Conservation (phyloP, 305 asterid genomes). For the Euphrasia arctica region DNA sequence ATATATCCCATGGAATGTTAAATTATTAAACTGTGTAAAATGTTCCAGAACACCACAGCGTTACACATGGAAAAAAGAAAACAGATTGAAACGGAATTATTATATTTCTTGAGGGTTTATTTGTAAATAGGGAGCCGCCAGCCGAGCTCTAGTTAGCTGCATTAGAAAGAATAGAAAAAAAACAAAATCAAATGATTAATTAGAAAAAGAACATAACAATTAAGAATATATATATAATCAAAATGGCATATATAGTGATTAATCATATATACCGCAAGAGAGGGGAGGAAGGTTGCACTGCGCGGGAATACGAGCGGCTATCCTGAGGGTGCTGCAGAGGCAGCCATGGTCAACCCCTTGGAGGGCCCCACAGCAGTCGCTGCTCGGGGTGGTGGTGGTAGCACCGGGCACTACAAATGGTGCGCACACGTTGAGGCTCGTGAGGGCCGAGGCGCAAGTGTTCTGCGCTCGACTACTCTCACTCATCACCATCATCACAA, state of each 20-base stretch:
- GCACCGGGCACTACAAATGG: conserved; percentile 54
- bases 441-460: conserved; percentile 39
- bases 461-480: conserved; percentile 29
- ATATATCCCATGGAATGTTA: too few relatives aligned
- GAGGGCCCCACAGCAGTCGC: conserved; percentile 61
- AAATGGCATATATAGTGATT: too few relatives aligned
- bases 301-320: conserved; percentile 60
- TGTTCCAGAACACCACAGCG: too few relatives aligned
- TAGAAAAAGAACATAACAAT: neutral
- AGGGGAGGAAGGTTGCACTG: conserved; percentile 70
- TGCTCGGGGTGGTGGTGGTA: conserved; percentile 33
- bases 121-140: conserved; percentile 13
- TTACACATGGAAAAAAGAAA: neutral
- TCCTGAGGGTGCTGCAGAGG: conserved; percentile 56
- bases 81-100: too few relatives aligned
- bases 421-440: conserved; percentile 47
- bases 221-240: neutral
- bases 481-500: conserved; percentile 18
- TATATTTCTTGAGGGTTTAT: conserved; percentile 21
- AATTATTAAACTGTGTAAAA: too few relatives aligned
- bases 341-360: conserved; percentile 53
- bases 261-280: conserved; percentile 33
- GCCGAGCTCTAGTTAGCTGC: conserved; percentile 46
- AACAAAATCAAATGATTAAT: neutral
- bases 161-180: neutral